Evolutionary conservation across 495 filamentous ascomycete genomes (phyloP).

Genomic region (Lindgomyces ingoldianus): DNA sequence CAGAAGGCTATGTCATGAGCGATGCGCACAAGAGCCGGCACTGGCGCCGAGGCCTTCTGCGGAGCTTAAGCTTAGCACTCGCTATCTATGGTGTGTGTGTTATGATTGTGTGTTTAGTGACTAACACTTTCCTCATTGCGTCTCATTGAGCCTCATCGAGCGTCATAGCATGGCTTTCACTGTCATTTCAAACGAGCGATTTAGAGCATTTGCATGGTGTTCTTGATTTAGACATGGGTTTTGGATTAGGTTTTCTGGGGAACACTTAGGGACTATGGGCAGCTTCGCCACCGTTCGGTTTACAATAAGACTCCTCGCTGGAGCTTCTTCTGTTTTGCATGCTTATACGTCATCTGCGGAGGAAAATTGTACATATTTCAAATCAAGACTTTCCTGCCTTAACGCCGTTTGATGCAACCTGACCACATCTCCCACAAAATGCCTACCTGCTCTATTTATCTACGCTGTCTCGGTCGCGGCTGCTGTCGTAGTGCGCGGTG

Average conservation of each 20-base stretch:
- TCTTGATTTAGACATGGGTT: background rate
- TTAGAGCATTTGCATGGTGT: constrained; percentile 2
- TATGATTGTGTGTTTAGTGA: constrained; percentile 83
- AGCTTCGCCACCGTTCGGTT: background rate
- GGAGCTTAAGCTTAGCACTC: constrained; percentile 72
- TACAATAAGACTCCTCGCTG: background rate
- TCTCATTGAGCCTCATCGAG: constrained; percentile 54
- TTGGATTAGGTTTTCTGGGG: background rate
- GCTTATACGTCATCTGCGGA: background rate
- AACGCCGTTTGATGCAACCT: constrained; percentile 14
- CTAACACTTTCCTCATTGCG: constrained; percentile 75
- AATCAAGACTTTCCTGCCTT: background rate
- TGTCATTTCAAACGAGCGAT: background rate
- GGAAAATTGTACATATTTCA: background rate
- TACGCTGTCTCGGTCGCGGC: background rate
- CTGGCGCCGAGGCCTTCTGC: constrained; percentile 63
- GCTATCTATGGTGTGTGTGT: constrained; percentile 82
- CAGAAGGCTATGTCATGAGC: constrained; percentile 39
- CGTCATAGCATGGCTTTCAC: too few relatives aligned
- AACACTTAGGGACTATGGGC: too few relatives aligned
- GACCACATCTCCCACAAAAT: background rate
- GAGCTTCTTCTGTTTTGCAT: background rate
- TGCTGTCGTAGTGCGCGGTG: background rate
- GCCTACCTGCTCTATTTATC: background rate
- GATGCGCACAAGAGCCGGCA: constrained; percentile 38